Evolutionary conservation across 2,329 filamentous ascomycete species (phyloP), one percentile per base, ranked within the genome.

Genomic region (Daldinia sp.): DNA sequence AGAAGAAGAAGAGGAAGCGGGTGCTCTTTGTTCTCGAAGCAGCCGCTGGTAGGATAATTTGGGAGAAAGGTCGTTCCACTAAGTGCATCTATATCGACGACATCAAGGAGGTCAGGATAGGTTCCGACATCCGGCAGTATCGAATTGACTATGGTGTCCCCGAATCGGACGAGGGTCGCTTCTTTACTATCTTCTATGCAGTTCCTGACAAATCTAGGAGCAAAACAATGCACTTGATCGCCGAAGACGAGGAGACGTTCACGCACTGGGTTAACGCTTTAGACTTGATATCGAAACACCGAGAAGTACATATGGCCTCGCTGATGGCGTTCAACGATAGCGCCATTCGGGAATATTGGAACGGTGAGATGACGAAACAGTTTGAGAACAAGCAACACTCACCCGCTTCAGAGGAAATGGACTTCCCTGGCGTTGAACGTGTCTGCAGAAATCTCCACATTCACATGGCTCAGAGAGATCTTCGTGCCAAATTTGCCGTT

Each of bases 1-100:
- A 93, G 82, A 95, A 93, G 82, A 90, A 86, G 73, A 90, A 86
- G 73, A 83, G 86, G 61, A 93, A 96, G 77, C 87, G 87, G 28
- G 89, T 98, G 74, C 82, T 82, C 30, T 83, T 91, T 37, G 88
- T 91, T 59, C 88, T 98, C 26, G 93, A 98, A 75, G 86, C 92
- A 26, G 92, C 95, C 75, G 88, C 92, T 1, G 94, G 92, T 68
- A 96, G 94, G 79, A 92, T 99, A 26, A 92, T 87, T 28, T 98
- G 95, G 95, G 92, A 97, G 79, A 87, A 89, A 53, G 88, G 87
- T 7, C 90, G 93, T 39, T 90, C 92, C 0, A 88, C 89, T 26
- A 98, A 98, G 79, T 90, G 89, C 60, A 92, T 99, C 71, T 97
- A 97, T 79, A 93, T 99, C 70, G 96, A 99, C 76, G 94, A 98